Percentiles rank a stretch among this genome's conserved stretches.
These are phyloP conservation scores for Paradendryphiella salina DNA, from an alignment of 2,329 filamentous ascomycete genomes.

Conservation along the genomic window DNA sequence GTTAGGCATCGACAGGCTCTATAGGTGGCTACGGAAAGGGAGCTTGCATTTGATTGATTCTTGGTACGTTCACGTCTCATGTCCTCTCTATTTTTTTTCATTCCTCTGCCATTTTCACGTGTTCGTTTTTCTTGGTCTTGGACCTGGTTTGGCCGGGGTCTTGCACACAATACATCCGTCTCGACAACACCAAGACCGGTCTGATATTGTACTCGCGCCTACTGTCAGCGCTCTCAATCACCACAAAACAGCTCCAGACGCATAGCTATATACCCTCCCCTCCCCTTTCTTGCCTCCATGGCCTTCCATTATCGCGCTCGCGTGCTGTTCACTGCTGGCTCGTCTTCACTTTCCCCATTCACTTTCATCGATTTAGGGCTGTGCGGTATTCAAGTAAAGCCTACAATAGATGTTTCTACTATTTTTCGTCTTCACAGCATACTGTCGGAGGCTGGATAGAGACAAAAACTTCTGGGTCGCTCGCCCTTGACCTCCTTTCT, in stretches of 20 bases:
- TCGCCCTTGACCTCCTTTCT: conserved; percentile 1
- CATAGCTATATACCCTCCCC: not conserved
- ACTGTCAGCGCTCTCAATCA: too few species aligned
- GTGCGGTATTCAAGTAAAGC: conserved; percentile 6
- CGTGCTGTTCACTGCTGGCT: not conserved
- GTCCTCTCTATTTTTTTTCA: not conserved
- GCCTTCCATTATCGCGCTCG: not conserved
- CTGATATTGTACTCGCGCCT: too few species aligned
- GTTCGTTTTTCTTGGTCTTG: not conserved
- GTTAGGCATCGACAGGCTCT: too few species aligned
- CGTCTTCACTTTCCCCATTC: conserved; percentile 13
- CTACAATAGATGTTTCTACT: conserved; percentile 9
- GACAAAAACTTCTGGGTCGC: not conserved
- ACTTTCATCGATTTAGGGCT: conserved; percentile 19
- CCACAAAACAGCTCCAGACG: too few species aligned
- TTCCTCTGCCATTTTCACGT: not conserved
- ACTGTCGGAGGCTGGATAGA: not conserved
- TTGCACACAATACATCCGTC: not conserved
- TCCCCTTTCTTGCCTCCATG: not conserved
- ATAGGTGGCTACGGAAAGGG: too few species aligned
- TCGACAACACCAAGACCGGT: too few species aligned
- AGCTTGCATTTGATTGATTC: not conserved
- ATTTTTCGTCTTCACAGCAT: conserved; percentile 5
- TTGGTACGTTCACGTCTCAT: conserved; percentile 8
- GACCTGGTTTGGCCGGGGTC: not conserved